Evolutionary conservation across 1,139 yeast genomes (phyloP).

Genomic region (Candida dubliniensis): DNA sequence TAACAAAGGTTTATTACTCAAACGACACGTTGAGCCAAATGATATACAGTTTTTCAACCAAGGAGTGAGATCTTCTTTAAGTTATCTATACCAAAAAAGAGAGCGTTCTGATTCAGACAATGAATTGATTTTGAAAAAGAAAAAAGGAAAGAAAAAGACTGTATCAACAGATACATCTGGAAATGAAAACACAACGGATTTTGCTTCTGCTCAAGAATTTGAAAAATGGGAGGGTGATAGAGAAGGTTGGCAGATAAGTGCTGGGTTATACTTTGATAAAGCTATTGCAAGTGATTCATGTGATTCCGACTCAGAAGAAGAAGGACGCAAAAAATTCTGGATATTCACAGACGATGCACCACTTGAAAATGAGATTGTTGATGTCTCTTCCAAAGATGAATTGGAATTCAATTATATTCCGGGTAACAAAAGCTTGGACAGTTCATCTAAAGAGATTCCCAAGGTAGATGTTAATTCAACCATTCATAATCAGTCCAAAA

Average conservation of each 20-base stretch:
- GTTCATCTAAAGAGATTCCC: too few relatives aligned
- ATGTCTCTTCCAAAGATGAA: neutral
- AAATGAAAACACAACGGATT: neutral
- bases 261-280: neutral
- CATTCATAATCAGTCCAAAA: too few relatives aligned
- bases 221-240: conserved; percentile 12
- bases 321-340: neutral
- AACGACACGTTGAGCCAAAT: conserved; percentile 4
- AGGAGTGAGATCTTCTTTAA: conserved; percentile 4
- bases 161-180: neutral
- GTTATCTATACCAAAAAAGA: conserved; percentile 2
- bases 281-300: neutral
- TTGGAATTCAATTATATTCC: too few relatives aligned
- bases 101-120: neutral
- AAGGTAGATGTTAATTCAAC: too few relatives aligned
- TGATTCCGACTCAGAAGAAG: neutral
- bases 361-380: neutral
- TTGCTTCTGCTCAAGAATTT: conserved; percentile 5
- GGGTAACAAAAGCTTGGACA: too few relatives aligned
- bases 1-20: neutral
- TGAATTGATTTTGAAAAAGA: neutral
- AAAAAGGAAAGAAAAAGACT: neutral
- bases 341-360: neutral
- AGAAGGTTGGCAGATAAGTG: neutral
- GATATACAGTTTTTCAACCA: conserved; percentile 4